A percentile compares a stretch with the other conserved stretches of the same genome.
phyloP scores from a whole-genome alignment of 1,284 basidiomycete genomes.

The Caloboletus firmus region DNA sequence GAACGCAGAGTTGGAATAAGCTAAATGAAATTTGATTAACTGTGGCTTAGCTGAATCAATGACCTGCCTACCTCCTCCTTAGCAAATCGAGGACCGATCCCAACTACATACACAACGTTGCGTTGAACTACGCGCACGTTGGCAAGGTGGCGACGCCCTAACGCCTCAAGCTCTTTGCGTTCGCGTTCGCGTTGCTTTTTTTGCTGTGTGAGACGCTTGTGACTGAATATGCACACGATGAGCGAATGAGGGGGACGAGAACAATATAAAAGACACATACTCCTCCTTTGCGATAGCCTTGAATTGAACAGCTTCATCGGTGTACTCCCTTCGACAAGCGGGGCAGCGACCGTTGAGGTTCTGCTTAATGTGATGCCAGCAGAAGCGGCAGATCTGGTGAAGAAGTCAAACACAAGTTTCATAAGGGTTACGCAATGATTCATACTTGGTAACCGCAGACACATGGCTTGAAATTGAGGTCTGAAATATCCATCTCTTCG shows the following conservation, averaged over 20 bases:
- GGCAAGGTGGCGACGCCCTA: conserved; percentile 85
- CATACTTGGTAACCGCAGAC: conserved; percentile 96
- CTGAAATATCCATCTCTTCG: conserved; percentile 98
- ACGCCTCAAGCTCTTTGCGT: conserved; percentile 90
- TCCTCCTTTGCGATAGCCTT: conserved; percentile 95
- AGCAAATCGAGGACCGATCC: conserved; percentile 85
- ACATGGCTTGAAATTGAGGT: conserved; percentile 99
- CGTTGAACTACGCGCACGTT: conserved; percentile 97
- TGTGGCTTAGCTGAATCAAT: not conserved
- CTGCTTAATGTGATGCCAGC: conserved; percentile 98
- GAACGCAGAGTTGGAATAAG: conserved; percentile 93
- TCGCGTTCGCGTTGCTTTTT: conserved; percentile 96
- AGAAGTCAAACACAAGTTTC: conserved; percentile 16
- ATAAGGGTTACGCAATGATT: conserved; percentile 17
- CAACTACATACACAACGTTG: conserved; percentile 95
- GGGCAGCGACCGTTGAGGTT: conserved; percentile 97
- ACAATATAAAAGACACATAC: conserved; percentile 51
- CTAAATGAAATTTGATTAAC: conserved; percentile 43
- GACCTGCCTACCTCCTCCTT: conserved; percentile 85
- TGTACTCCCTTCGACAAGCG: conserved; percentile 93
- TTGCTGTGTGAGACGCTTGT: conserved; percentile 93
- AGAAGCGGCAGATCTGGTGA: conserved; percentile 94
- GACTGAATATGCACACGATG: conserved; percentile 42
- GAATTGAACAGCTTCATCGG: conserved; percentile 92
- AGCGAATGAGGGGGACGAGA: conserved; percentile 1